Evolutionary conservation across 2,329 filamentous ascomycete species (phyloP), one percentile per base, ranked within the genome.

Genomic region (Simplicillium sp.): DNA sequence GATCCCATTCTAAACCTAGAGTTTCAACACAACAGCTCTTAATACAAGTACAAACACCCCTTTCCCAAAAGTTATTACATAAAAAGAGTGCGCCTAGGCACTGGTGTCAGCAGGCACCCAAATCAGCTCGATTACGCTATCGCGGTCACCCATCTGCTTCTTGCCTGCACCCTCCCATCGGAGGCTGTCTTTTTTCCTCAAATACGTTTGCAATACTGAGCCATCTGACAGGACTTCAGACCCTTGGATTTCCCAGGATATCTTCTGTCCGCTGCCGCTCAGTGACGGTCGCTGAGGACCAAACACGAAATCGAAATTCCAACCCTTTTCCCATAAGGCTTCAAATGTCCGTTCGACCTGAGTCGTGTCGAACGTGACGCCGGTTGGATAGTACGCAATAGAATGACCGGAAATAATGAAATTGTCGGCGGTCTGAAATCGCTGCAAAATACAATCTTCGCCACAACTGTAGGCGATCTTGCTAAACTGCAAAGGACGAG

Each of bases 351-450:
- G 62, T 53, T 78, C 74, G 48, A 70, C 57, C 48, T 74, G 70
- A 36, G 64, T 61, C 15, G 65, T 56, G 44, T 71, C 70, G 32
- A 73, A 67, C 37, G 67, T 65, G 39, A 73, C 64, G 43, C 71
- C 71, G 25, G 60, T 50, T 2, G 70, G 70, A 47, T 81, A 80
- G 42, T 73, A 69, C 13, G 71, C 70, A 28, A 81, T 64, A 12
- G 75, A 80, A 57, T 73, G 80, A 8, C 76, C 75, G 6, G 75
- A 72, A 42, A 81, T 65, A 45, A 80, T 62, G 36, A 70, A 75
- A 50, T 72, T 58, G 45, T 74, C 71, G 12, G 54, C 48, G 0
- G 70, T 73, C 54, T 68, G 67, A 66, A 77, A 80, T 32, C 77
- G 69, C 50, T 74, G 70, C 42, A 81, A 58, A 16, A 70, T 68